phyloP scores from a whole-genome alignment of 345 rosid species.

The Eucalyptus melliodora region DNA sequence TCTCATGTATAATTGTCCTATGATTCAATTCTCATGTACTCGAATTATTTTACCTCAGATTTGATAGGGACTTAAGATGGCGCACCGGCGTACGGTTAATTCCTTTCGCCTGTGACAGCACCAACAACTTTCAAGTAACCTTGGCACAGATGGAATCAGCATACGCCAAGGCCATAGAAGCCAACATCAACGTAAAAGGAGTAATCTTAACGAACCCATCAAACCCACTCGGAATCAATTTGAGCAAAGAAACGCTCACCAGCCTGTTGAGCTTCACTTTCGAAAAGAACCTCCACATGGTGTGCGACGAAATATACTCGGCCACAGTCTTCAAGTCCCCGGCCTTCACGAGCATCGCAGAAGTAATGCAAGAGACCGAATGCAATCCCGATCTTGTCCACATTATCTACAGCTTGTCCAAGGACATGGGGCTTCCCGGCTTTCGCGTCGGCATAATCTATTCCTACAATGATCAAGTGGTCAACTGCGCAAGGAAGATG shows the following conservation, averaged over 20 bases:
- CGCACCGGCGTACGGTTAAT: conserved; percentile 54
- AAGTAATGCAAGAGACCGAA: conserved; percentile 36
- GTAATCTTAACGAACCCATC: conserved; percentile 74
- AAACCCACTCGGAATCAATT: conserved; percentile 69
- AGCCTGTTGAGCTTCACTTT: conserved; percentile 38
- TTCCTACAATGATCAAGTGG: conserved; percentile 61
- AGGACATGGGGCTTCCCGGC: conserved; percentile 92
- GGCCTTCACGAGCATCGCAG: conserved; percentile 49
- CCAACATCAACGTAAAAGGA: conserved; percentile 56
- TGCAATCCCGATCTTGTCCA: conserved; percentile 50
- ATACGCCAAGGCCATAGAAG: conserved; percentile 24
- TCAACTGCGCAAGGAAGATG: conserved; percentile 59
- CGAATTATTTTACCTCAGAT: conserved; percentile 22
- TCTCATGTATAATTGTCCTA: background rate
- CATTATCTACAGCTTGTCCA: conserved; percentile 72
- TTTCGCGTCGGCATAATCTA: conserved; percentile 73
- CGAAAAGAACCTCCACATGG: conserved; percentile 52
- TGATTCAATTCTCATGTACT: background rate
- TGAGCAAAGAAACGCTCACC: conserved; percentile 33
- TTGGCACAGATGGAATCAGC: conserved; percentile 43
- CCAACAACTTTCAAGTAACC: conserved; percentile 50
- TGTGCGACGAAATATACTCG: conserved; percentile 74
- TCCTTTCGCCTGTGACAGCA: conserved; percentile 64
- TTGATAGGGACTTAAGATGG: conserved; percentile 75
- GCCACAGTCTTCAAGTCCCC: conserved; percentile 53